Evolutionary conservation across 306 rosid genomes (phyloP), one percentile per base, ranked within the genome.

Genomic region (Oemleria cerasiformis): DNA sequence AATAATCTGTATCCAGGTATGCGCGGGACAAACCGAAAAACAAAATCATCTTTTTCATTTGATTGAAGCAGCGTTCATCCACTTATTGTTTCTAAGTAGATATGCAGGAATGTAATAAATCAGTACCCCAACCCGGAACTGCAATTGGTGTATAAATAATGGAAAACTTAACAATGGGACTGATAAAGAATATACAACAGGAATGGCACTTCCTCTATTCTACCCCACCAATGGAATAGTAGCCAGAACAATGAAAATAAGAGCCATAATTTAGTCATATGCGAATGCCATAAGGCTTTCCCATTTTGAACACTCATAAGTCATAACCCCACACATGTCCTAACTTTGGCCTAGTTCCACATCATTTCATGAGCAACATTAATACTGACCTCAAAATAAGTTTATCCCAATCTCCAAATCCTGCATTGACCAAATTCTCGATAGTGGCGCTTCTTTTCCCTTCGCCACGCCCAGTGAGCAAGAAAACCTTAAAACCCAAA

Each of bases 391-490:
- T 88, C 75, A 92, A 73, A 65, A 91, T 73, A 74, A 94, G 96
- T 72, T 85, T 78, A 71, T 94, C 81, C 96, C 99, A 94, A 53
- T 81, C 88, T 58, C 62, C 75, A 72, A 87, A 83, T 11, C 99
- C 99, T 13, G 86, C 91, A 63, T 79, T 76, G 75, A 67, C 85
- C 82, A 94, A 81, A 85, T 94, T 94, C 72, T 88, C 87, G 36
- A 80, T 70, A 6, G 97, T 94, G 69, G 65, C 68, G 75, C 57
- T 59, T 78, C 96, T 78, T 38, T 85, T 96, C 34, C 71, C 72
- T 74, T 94, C 99, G 7, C 77, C 74, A 65, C 97, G 80, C 30
- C 98, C 98, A n/a, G 97, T 94, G 76, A 94, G 79, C 76, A 94
- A 85, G 82, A 94, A 75, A 53, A 94, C 82, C 87, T 89, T 91